These are phyloP conservation scores for Ustilago curta DNA, from an alignment of 1,284 basidiomycete genomes.

Conservation along the genomic window DNA sequence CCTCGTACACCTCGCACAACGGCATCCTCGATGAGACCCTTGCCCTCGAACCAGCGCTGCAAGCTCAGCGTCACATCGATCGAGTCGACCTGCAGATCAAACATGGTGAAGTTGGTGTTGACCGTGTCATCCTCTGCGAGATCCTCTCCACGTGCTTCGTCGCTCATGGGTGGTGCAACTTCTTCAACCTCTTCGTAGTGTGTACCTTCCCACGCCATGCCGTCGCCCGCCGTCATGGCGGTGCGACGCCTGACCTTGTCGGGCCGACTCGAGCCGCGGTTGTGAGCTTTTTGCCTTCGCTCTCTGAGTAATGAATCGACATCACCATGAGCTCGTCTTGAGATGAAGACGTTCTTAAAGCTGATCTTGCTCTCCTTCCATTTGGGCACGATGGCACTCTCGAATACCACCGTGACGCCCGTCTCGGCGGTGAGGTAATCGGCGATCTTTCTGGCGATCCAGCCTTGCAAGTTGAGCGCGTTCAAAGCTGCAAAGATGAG, in stretches of 20 bases:
- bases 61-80: constrained; percentile 96
- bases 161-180: constrained; percentile 60
- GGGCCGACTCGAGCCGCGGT: constrained; percentile 18
- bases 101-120: constrained; percentile 68
- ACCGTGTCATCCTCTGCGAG: constrained; percentile 49
- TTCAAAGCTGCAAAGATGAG: constrained; percentile 90
- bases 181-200: constrained; percentile 63
- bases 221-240: constrained; percentile 57
- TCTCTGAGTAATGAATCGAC: constrained; percentile 53
- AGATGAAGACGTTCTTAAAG: constrained; percentile 96
- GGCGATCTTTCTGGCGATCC: constrained; percentile 87
- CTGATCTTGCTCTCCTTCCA: constrained; percentile 96
- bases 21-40: constrained; percentile 89
- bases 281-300: constrained; percentile 27
- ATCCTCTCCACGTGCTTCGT: constrained; percentile 57
- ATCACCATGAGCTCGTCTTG: constrained; percentile 76
- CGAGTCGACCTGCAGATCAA: constrained; percentile 75
- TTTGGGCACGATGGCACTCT: constrained; percentile 96
- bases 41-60: constrained; percentile 93
- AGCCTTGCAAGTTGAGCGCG: constrained; percentile 91
- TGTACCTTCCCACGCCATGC: constrained; percentile 66
- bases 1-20: constrained; percentile 94
- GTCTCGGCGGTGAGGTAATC: constrained; percentile 93
- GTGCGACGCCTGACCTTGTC: constrained; percentile 48
- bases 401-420: constrained; percentile 93